These are phyloP conservation scores for Hanseniaspora uvarum DNA, from an alignment of 1,139 yeast genomes.

Conservation along the genomic window DNA sequence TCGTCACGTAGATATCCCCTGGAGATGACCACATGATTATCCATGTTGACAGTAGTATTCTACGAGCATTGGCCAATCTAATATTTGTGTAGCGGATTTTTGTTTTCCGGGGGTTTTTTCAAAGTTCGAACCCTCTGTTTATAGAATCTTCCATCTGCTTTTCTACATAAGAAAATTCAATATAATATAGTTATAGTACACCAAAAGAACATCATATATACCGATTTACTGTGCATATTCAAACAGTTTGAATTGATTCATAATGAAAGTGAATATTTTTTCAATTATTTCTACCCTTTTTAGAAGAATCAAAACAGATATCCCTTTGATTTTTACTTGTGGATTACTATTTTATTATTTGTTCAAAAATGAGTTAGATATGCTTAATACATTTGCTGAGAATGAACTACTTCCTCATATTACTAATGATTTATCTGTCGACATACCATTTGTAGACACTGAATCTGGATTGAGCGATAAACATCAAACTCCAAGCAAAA, in stretches of 20 bases:
- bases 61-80: no score
- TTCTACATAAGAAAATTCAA: no score
- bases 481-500: not conserved
- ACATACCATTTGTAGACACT: not conserved
- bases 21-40: no score
- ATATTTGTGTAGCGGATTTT: no score
- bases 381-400: constrained; percentile 30
- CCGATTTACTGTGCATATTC: not conserved
- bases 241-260: not conserved
- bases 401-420: constrained; percentile 30
- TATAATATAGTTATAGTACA: no score
- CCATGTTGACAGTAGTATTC: no score
- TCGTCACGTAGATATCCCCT: no score
- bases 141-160: no score
- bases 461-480: not conserved
- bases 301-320: constrained; percentile 25
- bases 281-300: constrained; percentile 4
- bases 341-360: constrained; percentile 30
- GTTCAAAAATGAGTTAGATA: constrained; percentile 31
- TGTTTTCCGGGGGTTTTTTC: no score
- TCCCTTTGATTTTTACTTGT: constrained; percentile 27
- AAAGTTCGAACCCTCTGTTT: no score
- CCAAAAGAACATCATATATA: no score
- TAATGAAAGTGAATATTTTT: not conserved
- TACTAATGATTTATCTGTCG: constrained; percentile 10